Evolutionary conservation across 768 basidiomycete genomes (phyloP), one percentile per base, ranked within the genome.

Genomic region (Auriscalpium orientale): DNA sequence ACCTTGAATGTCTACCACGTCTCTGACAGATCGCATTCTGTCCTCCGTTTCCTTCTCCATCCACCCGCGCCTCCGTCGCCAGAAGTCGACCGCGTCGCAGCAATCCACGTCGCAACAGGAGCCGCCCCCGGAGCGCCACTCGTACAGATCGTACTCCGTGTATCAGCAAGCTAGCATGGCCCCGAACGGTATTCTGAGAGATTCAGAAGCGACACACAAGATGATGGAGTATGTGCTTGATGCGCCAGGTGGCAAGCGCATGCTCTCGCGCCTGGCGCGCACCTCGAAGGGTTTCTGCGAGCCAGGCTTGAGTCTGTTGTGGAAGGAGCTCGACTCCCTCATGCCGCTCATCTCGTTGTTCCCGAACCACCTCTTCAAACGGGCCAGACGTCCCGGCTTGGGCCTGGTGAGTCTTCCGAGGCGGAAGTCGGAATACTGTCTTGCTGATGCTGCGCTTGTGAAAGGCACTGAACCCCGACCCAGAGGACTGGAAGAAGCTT

Each of bases 281-380:
- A 89, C 88, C 47, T 89, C 88, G 70, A 81, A 78, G 59, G 80
- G 83, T n/a, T 73, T 89, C 67, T 81, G 77, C 61, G 87, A 85
- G 61, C 86, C 86, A 13, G 81, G 83, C n/a, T 65, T 90, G 62
- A 74, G 83, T 66, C 72, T 84, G 49, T 74, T 91, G 34, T 91
- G 89, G 89, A 81, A 78, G 66, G 89, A 91, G 63, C 71, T 91
- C 55, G 87, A 90, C 67, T 87, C 85, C 12, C 73, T 90, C 57
- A 70, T 82, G 47, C 89, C 89, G 10, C 73, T 91, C 56, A 73
- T 90, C 56, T 83, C 83, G 37, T 67, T 89, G 54, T 90, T 91
- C 67, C 89, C 89, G 13, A 74, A 72, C 56, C 74, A 78, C 59
- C 64, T 89, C 60, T 72, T 89, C 70, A 87, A 82, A 71, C 87